phyloP scores from a whole-genome alignment of 305 asterid species.

The Fraxinus sp. region DNA sequence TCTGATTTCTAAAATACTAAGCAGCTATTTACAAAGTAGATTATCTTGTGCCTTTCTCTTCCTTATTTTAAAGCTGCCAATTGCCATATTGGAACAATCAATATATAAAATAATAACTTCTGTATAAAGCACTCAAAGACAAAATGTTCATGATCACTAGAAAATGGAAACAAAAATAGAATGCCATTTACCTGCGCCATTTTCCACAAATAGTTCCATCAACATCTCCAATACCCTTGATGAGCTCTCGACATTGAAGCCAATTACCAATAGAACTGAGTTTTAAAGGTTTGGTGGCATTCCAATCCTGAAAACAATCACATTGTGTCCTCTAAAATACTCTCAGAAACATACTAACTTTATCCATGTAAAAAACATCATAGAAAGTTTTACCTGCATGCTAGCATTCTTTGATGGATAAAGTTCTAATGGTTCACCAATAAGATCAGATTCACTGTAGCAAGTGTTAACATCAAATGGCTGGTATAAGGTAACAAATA shows the following conservation, averaged over 20 bases:
- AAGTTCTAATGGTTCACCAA: slow-evolving; percentile 48
- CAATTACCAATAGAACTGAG: slow-evolving; percentile 72
- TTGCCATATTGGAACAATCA: not conserved
- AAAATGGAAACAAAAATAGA: slow-evolving; percentile 6
- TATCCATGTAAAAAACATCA: slow-evolving; percentile 14
- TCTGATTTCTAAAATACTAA: not conserved
- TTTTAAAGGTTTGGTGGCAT: slow-evolving; percentile 34
- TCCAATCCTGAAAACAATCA: slow-evolving; percentile 38
- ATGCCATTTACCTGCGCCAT: slow-evolving; percentile 76
- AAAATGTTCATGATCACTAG: slow-evolving; percentile 9
- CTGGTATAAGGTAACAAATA: slow-evolving; percentile 15
- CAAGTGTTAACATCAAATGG: slow-evolving; percentile 33
- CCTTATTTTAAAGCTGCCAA: not conserved
- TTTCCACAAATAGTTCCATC: slow-evolving; percentile 79
- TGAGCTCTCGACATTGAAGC: slow-evolving; percentile 74
- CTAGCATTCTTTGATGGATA: slow-evolving; percentile 24
- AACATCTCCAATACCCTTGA: slow-evolving; percentile 48
- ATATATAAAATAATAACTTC: not conserved
- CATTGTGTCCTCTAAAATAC: slow-evolving; percentile 27
- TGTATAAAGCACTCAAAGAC: not conserved
- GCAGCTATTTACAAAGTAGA: not conserved
- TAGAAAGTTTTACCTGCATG: slow-evolving; percentile 49
- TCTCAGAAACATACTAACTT: slow-evolving; percentile 23
- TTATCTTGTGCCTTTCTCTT: not conserved
- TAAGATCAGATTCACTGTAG: slow-evolving; percentile 49